These are phyloP conservation scores for Mycena chlorophos DNA, from an alignment of 768 basidiomycete species.

Conservation along the genomic window DNA sequence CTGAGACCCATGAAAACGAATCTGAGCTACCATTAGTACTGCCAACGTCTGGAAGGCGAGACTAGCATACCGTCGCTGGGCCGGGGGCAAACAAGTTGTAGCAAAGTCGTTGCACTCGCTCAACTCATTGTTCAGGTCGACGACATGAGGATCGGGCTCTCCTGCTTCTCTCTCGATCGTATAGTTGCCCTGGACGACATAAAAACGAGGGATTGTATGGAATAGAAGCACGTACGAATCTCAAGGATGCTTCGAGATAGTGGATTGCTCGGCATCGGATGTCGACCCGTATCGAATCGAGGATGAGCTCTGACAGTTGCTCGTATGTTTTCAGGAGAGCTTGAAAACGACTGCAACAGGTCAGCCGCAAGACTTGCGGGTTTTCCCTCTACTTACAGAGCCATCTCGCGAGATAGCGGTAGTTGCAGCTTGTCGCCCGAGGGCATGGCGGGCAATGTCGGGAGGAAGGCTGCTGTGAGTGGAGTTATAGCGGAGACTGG, in stretches of 20 bases:
- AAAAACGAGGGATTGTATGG: conserved; percentile 9
- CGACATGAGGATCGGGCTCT: conserved; percentile 89
- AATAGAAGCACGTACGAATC: conserved; percentile 51
- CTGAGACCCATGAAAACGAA: conserved; percentile 88
- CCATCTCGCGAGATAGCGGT: conserved; percentile 86
- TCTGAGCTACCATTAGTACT: conserved; percentile 40
- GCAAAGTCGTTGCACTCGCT: conserved; percentile 73
- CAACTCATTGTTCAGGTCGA: conserved; percentile 82
- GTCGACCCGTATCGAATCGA: conserved; percentile 87
- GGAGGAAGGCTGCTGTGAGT: conserved; percentile 47
- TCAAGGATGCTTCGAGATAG: conserved; percentile 78
- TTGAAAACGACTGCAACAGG: conserved; percentile 73
- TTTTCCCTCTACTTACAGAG: conserved; percentile 57
- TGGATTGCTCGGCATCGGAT: conserved; percentile 81
- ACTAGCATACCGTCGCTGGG: conserved; percentile 64
- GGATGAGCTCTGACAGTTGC: conserved; percentile 81
- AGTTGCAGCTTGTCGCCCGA: conserved; percentile 58
- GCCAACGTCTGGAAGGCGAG: not conserved
- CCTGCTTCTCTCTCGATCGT: conserved; percentile 75
- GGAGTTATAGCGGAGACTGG: conserved; percentile 50
- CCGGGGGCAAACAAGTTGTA: conserved; percentile 57
- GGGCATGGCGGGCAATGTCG: conserved; percentile 38
- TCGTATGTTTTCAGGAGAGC: conserved; percentile 88
- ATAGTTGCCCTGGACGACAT: conserved; percentile 72
- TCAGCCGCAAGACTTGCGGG: conserved; percentile 8